Percentiles rank a stretch among this genome's conserved stretches.
phyloP scores from a whole-genome alignment of 2,329 filamentous ascomycete species.

The Verticillium alfalfae region DNA sequence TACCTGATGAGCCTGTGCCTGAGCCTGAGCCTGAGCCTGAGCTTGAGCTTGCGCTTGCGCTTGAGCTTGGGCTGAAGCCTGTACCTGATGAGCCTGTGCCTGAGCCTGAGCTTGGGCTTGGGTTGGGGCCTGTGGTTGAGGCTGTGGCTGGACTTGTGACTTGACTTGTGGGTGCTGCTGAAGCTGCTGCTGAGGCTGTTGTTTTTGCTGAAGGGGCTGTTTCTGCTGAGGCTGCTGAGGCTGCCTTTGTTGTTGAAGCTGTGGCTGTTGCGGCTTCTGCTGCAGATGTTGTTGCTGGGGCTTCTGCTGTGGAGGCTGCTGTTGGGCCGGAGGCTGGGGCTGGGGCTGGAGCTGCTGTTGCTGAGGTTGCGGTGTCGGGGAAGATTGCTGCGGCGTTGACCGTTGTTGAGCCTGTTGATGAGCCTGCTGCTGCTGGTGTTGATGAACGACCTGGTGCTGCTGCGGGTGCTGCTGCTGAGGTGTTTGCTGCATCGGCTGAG shows the following conservation, averaged over 20 bases:
- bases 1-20: slow-evolving; percentile 10
- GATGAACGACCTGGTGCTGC: slow-evolving; percentile 5
- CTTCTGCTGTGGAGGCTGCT: slow-evolving; percentile 17
- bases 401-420: slow-evolving; percentile 3
- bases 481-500: slow-evolving; percentile 6
- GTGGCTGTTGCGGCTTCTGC: slow-evolving; percentile 19
- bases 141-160: slow-evolving; percentile 1
- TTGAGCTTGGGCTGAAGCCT: neutral
- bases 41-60: too few relatives aligned
- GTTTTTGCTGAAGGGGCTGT: slow-evolving; percentile 14
- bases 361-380: slow-evolving; percentile 20
- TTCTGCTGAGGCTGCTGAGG: slow-evolving; percentile 16
- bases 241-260: slow-evolving; percentile 19
- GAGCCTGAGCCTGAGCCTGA: slow-evolving; percentile 2
- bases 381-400: slow-evolving; percentile 13
- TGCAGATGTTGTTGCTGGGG: slow-evolving; percentile 14
- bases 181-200: slow-evolving; percentile 22
- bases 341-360: slow-evolving; percentile 16
- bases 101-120: slow-evolving; percentile 3
- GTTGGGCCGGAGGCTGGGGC: slow-evolving; percentile 19
- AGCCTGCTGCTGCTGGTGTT: slow-evolving; percentile 2
- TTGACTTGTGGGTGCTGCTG: slow-evolving; percentile 20
- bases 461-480: slow-evolving; percentile 9
- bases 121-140: slow-evolving; percentile 4
- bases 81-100: slow-evolving; percentile 10